Percentiles rank a stretch among this genome's conserved stretches.
These are phyloP conservation scores for Fusarium siculi DNA, from an alignment of 2,329 filamentous ascomycete species.

Conservation along the genomic window DNA sequence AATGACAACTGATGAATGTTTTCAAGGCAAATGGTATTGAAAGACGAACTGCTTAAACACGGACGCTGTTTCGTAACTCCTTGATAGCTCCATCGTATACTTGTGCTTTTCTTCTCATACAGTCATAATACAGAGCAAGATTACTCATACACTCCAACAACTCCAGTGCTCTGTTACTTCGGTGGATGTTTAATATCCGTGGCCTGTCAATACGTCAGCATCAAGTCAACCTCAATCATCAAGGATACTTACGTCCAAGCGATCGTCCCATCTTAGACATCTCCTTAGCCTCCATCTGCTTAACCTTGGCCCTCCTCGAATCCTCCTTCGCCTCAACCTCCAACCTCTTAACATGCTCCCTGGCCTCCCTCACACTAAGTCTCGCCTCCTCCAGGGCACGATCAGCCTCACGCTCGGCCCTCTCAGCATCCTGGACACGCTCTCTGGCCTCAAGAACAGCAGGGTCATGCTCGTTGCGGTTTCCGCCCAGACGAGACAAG, in stretches of 20 bases:
- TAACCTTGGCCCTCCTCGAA: conserved; percentile 72
- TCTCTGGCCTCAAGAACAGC: conserved; percentile 70
- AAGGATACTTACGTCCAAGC: conserved; percentile 69
- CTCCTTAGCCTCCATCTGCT: conserved; percentile 72
- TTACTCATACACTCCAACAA: not conserved
- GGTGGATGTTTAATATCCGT: conserved; percentile 10
- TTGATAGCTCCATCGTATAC: not conserved
- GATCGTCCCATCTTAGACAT: conserved; percentile 75
- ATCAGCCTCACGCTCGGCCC: conserved; percentile 73
- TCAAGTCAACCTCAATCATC: not conserved
- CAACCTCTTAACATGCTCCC: conserved; percentile 70
- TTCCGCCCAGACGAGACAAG: conserved; percentile 57
- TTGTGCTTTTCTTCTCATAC: conserved; percentile 18
- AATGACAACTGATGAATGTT: no score
- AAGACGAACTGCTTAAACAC: conserved; percentile 1
- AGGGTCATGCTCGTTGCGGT: conserved; percentile 64
- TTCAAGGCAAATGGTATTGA: not conserved
- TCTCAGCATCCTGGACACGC: conserved; percentile 70
- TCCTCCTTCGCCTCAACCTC: conserved; percentile 75
- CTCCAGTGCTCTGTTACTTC: fast-evolving
- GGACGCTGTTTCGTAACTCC: not conserved
- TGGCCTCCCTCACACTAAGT: conserved; percentile 68
- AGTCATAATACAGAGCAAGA: conserved; percentile 10
- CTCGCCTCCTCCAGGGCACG: conserved; percentile 68
- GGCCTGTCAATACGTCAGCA: conserved; percentile 11